Base-by-base conservation (phyloP, 306 rosid species). In the Casuarina equisetifolia region DNA sequence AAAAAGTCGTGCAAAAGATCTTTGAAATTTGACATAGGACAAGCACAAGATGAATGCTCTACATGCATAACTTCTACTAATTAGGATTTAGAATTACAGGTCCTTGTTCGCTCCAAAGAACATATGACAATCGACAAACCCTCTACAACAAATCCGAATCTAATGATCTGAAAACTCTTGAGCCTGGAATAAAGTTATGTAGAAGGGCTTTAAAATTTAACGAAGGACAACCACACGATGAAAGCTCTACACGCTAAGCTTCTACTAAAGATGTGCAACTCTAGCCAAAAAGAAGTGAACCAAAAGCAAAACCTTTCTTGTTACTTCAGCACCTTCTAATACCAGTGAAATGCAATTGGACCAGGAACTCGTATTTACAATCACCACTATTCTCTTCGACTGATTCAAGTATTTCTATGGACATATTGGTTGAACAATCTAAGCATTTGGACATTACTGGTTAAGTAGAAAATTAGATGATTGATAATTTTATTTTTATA, bases 151-250 rank as follows among this genome's bases (percentile, higher is more conserved):
- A n/a, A n/a, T 74, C 54, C 89, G 78, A 73, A 51, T 57, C 71
- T 73, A 75, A 77, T 43, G 81, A 85, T 63, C 78, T 78, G 75
- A 72, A 73, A 52, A 63, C 70, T 4, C 73, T 13, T 19, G 66
- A 85, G 52, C 67, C 84, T 66, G 71, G 74, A 15, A 82, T 70
- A 62, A 85, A 80, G 78, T 81, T 88, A 39, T 85, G 89, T 76
- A 85, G 76, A 67, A 85, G 86, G 88, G 79, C 78, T 75, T 87
- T 91, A 59, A 85, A 85, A 50, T 94, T 82, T 87, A 90, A 75
- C 5, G 67, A n/a, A 13, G 79, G 81, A 43, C 85, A 83, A 74
- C 82, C 69, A 32, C 76, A 62, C 87, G 82, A 80, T 63, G 83
- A 75, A 68, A 76, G 72, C 69, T 84, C 84, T 66, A 53, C 68